Base-by-base conservation (phyloP, 179 eudicot genomes). In the Silene coronaria region DNA sequence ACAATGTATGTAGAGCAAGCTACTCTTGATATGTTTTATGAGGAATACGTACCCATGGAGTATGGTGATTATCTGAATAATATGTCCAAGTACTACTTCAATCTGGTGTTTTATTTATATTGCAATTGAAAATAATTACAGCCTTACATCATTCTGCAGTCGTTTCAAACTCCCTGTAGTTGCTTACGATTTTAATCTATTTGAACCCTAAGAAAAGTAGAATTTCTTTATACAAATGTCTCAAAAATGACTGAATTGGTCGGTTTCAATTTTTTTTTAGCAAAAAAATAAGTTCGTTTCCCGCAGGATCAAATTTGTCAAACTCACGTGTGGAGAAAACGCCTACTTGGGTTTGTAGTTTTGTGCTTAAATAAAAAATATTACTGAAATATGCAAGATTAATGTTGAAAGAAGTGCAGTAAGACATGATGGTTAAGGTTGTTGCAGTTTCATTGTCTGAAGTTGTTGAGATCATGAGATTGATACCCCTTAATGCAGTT, bases 11-110 rank as follows among this genome's bases (percentile, higher is more conserved):
- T 30, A n/a, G n/a, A n/a, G n/a, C n/a, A n/a, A n/a, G 1, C 32
- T 28, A 3, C 32, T 28, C 1, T 28, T 3, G 3, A 28, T 3
- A 28, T 28, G 66, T 59, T 19, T 77, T 88, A 88, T 23, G 88
- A 88, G 78, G 91, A 87, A 78, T 88, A 87, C 75, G 89, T 88
- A 26, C 88, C 89, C 10, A 86, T 88, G 91, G 89, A 84, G 72
- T 88, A 83, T 74, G 78, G 84, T 73, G 91, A 88, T 74, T 88
- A 88, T 73, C 75, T 86, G 80, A 75, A 80, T 83, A 88, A 84
- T 77, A 85, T 88, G 80, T 85, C 91, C 84, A 85, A 76, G 91
- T 88, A 88, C 38, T 78, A 73, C 70, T 53, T 75, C 24, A 48
- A 77, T 71, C n/a, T n/a, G n/a, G 19, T n/a, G 38, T 28, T 53